Evolutionary conservation across 2,329 filamentous ascomycete genomes (phyloP).

Genomic region (Aureobasidium lini): DNA sequence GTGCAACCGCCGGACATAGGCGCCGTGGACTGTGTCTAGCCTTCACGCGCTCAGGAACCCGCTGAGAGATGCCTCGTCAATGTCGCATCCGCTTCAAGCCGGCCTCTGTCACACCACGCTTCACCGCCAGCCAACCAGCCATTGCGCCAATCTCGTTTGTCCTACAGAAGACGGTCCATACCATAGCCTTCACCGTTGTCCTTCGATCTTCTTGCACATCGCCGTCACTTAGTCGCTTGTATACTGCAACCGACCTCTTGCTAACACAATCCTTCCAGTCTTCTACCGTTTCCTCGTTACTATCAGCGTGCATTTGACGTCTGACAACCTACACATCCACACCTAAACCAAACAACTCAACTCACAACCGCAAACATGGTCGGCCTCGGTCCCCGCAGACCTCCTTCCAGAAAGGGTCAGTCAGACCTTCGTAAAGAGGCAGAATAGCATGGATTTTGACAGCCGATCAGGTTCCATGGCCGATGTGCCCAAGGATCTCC

Average conservation of each 20-base stretch:
- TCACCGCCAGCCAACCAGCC: background rate
- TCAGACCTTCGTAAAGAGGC: conserved; percentile 21
- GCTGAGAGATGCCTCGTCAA: background rate
- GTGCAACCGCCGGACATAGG: background rate
- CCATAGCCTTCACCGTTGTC: background rate
- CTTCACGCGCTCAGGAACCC: background rate
- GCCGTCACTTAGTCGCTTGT: background rate
- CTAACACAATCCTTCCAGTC: background rate
- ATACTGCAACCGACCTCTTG: background rate
- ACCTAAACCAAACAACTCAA: background rate
- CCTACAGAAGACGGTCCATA: background rate
- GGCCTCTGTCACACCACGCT: background rate
- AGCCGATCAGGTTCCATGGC: conserved; percentile 66
- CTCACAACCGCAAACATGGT: conserved; percentile 47
- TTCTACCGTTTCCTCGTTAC: background rate
- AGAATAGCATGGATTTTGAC: conserved; percentile 11
- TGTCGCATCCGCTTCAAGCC: background rate
- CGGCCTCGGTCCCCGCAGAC: conserved; percentile 54
- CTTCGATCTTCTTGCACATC: background rate
- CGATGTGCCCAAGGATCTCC: conserved; percentile 79
- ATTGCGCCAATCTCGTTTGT: background rate
- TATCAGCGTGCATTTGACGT: conserved; percentile 1
- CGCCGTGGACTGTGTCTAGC: background rate
- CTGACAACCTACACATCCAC: background rate
- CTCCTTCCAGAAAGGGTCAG: conserved; percentile 67